Base-by-base conservation (phyloP, 164 flowering plant species). In the Buxus sempervirens region DNA sequence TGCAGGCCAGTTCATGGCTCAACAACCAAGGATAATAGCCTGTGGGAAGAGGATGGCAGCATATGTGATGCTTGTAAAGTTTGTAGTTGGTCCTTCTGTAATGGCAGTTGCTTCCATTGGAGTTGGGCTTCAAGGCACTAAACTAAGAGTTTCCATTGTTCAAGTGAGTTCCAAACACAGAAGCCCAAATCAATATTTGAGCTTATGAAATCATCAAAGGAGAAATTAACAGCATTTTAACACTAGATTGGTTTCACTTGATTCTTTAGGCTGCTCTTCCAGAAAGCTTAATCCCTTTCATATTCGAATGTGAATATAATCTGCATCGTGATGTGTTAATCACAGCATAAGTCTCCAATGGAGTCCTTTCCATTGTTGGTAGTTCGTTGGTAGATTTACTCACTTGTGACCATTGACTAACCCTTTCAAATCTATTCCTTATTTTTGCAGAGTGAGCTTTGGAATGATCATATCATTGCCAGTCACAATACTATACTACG, bases 271-370 rank as follows among this genome's bases (percentile, higher is more conserved):
- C 82, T 27, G 83, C 82, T 5, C 63, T 82, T 45, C 85, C 85
- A 20, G 83, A 79, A 70, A 83, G 83, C 41, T 80, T 82, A 0
- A 82, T 80, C 12, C 83, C 85, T 18, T 82, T 80, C 60, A 81
- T 82, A 10, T 82, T 82, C 63, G 80, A 83, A 12, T 80, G 74
- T 54, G 85, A 82, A 65, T 82, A 82, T 71, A 76, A 78, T 71
- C 51, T 82, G 24, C 85, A 82, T 28, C 74, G 83, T 0, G 79
- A 72, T 32, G 70, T 82, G 5, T 61, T 80, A 9, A 82, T 83
- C 72, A 82, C 85, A 0, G 80, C 75, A 83, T 82, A 74, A 73
- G 85, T 72, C 21, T 19, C n/a, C n/a, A n/a, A n/a, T n/a, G 9
- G 1, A n/a, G n/a, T n/a, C n/a, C n/a, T n/a, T n/a, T n/a, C n/a